These are phyloP conservation scores for Debaryomyces castellii DNA, from an alignment of 805 yeast genomes.

Conservation along the genomic window DNA sequence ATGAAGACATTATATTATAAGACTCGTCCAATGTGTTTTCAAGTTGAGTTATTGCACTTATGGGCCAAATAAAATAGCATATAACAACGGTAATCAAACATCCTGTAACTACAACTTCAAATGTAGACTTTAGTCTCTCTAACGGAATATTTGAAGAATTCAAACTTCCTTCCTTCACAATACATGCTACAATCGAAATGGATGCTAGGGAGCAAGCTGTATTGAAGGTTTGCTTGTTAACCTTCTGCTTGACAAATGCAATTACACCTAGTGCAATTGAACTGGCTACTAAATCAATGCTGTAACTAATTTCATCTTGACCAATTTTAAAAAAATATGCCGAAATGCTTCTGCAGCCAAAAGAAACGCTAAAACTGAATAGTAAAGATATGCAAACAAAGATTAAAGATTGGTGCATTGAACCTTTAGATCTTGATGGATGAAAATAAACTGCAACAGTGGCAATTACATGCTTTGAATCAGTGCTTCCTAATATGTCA, in stretches of 20 bases:
- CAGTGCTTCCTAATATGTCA: constrained; percentile 57
- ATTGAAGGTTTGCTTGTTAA: constrained; percentile 67
- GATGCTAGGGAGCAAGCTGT: constrained; percentile 81
- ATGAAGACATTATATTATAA: constrained; percentile 50
- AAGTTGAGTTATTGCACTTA: constrained; percentile 49
- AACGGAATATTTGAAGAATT: constrained; percentile 60
- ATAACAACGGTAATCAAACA: constrained; percentile 55
- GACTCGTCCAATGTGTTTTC: constrained; percentile 49
- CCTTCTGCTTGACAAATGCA: constrained; percentile 67
- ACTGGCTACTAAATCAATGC: constrained; percentile 53
- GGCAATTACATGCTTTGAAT: constrained; percentile 78
- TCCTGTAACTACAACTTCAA: constrained; percentile 60
- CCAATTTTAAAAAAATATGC: constrained; percentile 45
- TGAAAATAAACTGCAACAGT: constrained; percentile 85
- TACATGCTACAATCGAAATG: constrained; percentile 65
- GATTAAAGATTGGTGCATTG: constrained; percentile 71
- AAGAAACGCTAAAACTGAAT: constrained; percentile 53
- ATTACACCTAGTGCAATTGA: constrained; percentile 62
- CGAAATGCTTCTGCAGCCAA: constrained; percentile 52
- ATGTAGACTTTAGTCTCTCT: constrained; percentile 50
- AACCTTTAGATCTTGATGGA: constrained; percentile 75
- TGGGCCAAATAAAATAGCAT: constrained; percentile 67
- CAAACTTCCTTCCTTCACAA: constrained; percentile 70
- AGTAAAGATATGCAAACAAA: constrained; percentile 57
- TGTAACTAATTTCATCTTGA: constrained; percentile 47